Percentiles rank a stretch among this genome's conserved stretches.
These are phyloP conservation scores for Stipa capillata DNA, from an alignment of 176 grass and related monocot genomes.

Conservation along the genomic window DNA sequence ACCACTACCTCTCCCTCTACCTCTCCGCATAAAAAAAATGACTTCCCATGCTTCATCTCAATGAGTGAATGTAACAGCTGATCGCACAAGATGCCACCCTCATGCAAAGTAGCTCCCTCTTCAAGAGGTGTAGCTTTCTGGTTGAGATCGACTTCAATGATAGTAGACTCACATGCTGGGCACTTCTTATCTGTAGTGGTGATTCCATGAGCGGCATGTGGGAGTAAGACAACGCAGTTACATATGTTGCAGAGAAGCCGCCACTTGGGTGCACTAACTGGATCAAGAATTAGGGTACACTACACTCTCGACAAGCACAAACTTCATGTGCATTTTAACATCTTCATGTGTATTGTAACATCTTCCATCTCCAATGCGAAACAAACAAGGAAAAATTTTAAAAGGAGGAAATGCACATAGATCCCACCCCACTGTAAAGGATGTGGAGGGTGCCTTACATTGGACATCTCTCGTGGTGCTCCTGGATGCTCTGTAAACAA, in stretches of 20 bases:
- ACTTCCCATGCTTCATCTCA: slow-evolving; percentile 91
- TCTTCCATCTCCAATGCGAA: too few species aligned
- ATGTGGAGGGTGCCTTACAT: too few species aligned
- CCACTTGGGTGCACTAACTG: slow-evolving; percentile 96
- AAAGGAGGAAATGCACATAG: too few species aligned
- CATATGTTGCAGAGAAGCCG: slow-evolving; percentile 82
- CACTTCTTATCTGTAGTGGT: slow-evolving; percentile 69
- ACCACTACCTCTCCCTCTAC: slow-evolving; percentile 61
- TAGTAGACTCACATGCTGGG: slow-evolving; percentile 70
- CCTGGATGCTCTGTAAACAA: too few species aligned
- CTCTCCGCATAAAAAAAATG: slow-evolving; percentile 57
- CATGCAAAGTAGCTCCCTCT: slow-evolving; percentile 73
- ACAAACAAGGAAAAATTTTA: too few species aligned
- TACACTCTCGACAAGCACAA: slow-evolving; percentile 91
- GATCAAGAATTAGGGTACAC: slow-evolving; percentile 74
- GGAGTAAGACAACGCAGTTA: slow-evolving; percentile 82
- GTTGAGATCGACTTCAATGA: slow-evolving; percentile 96
- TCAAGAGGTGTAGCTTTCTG: slow-evolving; percentile 85
- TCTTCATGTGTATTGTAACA: too few species aligned
- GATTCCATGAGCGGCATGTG: slow-evolving; percentile 74
- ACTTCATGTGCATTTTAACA: too few species aligned
- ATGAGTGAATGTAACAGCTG: slow-evolving; percentile 81
- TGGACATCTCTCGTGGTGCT: too few species aligned
- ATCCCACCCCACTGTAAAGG: too few species aligned
- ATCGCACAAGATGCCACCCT: slow-evolving; percentile 92